phyloP scores from a whole-genome alignment of 202 grass and related monocot species.

The Saccharum hybrid region DNA sequence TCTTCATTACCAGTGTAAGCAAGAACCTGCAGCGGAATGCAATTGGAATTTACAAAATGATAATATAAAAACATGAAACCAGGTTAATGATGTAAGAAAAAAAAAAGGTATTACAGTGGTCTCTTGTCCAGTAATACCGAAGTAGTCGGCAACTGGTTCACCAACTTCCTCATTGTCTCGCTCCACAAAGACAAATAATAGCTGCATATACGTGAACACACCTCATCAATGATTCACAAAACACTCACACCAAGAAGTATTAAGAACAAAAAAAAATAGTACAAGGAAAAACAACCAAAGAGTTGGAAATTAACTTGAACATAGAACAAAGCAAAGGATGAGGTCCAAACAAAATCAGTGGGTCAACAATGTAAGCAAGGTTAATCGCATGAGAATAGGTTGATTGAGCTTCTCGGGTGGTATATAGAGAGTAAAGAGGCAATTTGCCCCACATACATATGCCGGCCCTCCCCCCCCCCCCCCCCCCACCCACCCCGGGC shows the following conservation, averaged over 20 bases:
- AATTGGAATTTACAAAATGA: slow-evolving; percentile 29
- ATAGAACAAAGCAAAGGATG: slow-evolving; percentile 16
- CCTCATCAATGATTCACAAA: slow-evolving; percentile 4
- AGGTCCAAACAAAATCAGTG: neutral
- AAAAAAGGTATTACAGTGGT: slow-evolving; percentile 55
- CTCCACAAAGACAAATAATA: slow-evolving; percentile 94
- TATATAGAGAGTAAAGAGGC: neutral
- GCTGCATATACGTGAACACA: slow-evolving; percentile 51
- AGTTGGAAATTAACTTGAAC: slow-evolving; percentile 27
- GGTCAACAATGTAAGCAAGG: neutral
- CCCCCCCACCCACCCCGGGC: too few relatives aligned
- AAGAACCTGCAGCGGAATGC: slow-evolving; percentile 61
- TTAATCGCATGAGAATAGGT: neutral
- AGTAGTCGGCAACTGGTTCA: slow-evolving; percentile 90
- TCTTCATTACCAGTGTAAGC: slow-evolving; percentile 96
- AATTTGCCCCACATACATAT: too few relatives aligned
- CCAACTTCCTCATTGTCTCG: slow-evolving; percentile 83
- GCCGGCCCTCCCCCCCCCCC: too few relatives aligned
- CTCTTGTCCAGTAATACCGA: slow-evolving; percentile 73
- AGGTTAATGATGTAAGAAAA: neutral
- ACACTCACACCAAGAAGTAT: neutral
- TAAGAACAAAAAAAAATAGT: neutral
- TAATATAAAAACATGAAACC: slow-evolving; percentile 5
- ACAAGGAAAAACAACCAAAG: slow-evolving; percentile 7
- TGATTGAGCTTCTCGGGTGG: neutral